Conservation (phyloP, 2,329 filamentous ascomycete species). For the Phyllosticta citriasiana region DNA sequence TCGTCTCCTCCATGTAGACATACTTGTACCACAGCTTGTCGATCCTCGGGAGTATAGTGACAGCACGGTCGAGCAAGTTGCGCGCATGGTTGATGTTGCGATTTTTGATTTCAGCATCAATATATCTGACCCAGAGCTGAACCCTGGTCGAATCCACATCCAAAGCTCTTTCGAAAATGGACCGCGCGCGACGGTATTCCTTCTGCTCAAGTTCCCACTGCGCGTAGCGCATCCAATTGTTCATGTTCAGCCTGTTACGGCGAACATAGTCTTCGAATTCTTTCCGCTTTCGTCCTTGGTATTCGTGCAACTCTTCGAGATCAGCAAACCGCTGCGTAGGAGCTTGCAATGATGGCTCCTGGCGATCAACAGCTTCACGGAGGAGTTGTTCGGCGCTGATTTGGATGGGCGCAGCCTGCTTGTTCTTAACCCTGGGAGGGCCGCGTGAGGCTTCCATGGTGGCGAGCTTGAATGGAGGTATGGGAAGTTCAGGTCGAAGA, state of each 20-base stretch:
- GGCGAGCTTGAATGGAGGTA: neutral
- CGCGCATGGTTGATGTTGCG: constrained; percentile 94
- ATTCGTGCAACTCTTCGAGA: constrained; percentile 95
- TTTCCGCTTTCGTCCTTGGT: constrained; percentile 87
- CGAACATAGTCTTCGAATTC: constrained; percentile 98
- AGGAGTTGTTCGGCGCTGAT: constrained; percentile 96
- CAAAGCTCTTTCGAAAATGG: constrained; percentile 87
- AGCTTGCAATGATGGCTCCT: constrained; percentile 78
- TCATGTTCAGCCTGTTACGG: constrained; percentile 88
- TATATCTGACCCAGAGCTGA: constrained; percentile 81
- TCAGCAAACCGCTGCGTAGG: constrained; percentile 94
- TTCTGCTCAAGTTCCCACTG: constrained; percentile 98
- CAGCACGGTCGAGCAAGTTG: constrained; percentile 89
- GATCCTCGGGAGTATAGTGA: constrained; percentile 78
- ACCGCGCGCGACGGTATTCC: constrained; percentile 83
- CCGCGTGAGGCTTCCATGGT: constrained; percentile 78
- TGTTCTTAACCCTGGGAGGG: constrained; percentile 96
- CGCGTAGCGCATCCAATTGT: constrained; percentile 98
- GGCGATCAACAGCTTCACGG: constrained; percentile 91
- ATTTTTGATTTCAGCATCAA: constrained; percentile 92
- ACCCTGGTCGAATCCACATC: constrained; percentile 85
- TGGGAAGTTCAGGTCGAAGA: neutral
- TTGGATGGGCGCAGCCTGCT: constrained; percentile 72
- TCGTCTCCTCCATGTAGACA: constrained; percentile 96
- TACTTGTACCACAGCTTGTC: constrained; percentile 99